These are phyloP conservation scores for Verruconis gallopava DNA, from an alignment of 2,329 filamentous ascomycete genomes.

Conservation along the genomic window DNA sequence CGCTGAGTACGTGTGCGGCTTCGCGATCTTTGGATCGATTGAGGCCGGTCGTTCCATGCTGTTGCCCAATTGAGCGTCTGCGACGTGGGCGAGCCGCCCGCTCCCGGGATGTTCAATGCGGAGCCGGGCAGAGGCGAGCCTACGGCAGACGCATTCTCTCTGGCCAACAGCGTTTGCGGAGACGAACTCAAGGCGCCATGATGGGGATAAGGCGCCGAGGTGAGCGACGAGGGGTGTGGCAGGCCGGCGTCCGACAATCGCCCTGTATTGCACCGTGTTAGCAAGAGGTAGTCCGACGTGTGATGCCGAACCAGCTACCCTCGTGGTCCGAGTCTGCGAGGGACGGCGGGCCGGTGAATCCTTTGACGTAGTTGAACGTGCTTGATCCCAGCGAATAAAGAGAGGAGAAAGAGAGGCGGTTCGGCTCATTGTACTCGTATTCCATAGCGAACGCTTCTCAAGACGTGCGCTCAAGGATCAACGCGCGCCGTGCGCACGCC, in stretches of 20 bases:
- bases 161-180: not conserved
- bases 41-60: not conserved
- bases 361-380: slow-evolving; percentile 39
- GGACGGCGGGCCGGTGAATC: slow-evolving; percentile 32
- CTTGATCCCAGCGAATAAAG: slow-evolving; percentile 56
- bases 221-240: not conserved
- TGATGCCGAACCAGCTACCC: slow-evolving; percentile 17
- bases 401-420: slow-evolving; percentile 61
- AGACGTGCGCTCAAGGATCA: too few species aligned
- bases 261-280: not conserved
- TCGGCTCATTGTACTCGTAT: slow-evolving; percentile 32
- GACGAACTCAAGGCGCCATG: not conserved
- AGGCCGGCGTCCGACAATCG: not conserved
- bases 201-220: not conserved
- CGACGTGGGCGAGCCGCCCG: not conserved
- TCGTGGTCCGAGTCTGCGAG: slow-evolving; percentile 32
- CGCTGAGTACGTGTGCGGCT: slow-evolving; percentile 44
- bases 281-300: not conserved
- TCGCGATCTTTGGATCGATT: slow-evolving; percentile 19
- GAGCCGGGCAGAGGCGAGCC: not conserved
- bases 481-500: too few species aligned
- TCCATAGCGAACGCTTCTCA: slow-evolving; percentile 20
- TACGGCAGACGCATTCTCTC: not conserved
- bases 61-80: slow-evolving; percentile 4
- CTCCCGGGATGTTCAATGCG: not conserved